These are phyloP conservation scores for Irineochytrium annulatum DNA, from an alignment of 192 early-diverging fungal species.

Conservation along the genomic window DNA sequence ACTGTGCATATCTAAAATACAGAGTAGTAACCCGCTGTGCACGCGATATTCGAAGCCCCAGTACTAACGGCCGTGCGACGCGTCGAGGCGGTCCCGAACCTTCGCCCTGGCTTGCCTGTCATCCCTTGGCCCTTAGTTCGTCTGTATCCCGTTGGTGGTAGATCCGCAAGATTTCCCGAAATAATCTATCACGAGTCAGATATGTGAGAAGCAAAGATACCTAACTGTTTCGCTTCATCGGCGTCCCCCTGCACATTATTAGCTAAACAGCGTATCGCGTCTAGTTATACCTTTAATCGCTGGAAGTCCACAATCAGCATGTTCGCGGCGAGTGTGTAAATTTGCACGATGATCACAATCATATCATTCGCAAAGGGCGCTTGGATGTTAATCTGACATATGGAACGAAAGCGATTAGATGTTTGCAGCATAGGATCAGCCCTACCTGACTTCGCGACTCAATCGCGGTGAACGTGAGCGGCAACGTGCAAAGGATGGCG, in stretches of 20 bases:
- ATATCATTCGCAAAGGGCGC: conserved; percentile 1
- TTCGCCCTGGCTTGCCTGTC: too few species aligned
- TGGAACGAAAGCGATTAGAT: too few species aligned
- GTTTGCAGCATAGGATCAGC: background rate
- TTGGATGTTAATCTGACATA: conserved; percentile 4
- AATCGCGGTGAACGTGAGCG: background rate
- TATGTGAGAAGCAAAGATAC: too few species aligned
- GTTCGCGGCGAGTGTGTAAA: background rate
- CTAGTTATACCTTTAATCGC: background rate
- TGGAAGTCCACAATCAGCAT: background rate
- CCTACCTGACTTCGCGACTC: background rate
- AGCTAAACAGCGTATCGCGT: background rate
- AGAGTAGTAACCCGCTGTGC: too few species aligned
- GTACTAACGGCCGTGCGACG: too few species aligned
- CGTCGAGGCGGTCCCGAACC: too few species aligned
- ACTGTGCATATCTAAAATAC: too few species aligned
- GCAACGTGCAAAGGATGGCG: background rate
- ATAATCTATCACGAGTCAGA: too few species aligned
- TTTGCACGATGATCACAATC: conserved; percentile 1
- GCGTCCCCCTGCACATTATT: background rate
- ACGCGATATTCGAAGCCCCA: too few species aligned
- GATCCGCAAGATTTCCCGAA: too few species aligned
- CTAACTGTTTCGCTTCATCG: background rate
- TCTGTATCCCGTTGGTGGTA: too few species aligned
- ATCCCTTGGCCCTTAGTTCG: too few species aligned